These are phyloP conservation scores for Tricholoma bakamatsutake DNA, from an alignment of 768 basidiomycete species.

Conservation along the genomic window DNA sequence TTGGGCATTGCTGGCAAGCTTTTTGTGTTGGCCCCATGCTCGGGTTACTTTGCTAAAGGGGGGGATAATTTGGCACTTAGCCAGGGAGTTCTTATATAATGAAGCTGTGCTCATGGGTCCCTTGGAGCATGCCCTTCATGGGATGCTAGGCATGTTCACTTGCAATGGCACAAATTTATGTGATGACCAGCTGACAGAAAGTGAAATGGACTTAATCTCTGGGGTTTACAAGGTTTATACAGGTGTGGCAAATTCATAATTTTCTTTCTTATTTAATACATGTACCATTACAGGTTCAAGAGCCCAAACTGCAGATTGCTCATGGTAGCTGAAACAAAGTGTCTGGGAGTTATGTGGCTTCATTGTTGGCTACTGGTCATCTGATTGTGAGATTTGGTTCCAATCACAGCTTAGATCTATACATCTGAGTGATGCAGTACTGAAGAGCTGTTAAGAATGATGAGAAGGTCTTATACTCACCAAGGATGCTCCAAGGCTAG, in stretches of 20 bases:
- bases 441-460: not conserved
- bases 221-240: too few species aligned
- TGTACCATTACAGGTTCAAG: not conserved
- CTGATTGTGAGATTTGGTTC: conserved; percentile 18
- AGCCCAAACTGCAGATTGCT: conserved; percentile 4
- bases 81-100: not conserved
- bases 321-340: conserved; percentile 12
- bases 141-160: not conserved
- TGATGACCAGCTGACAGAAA: not conserved
- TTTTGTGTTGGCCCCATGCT: conserved; percentile 5
- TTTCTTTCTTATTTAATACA: not conserved
- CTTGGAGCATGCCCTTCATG: not conserved
- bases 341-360: conserved; percentile 8
- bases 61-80: conserved; percentile 11
- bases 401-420: not conserved
- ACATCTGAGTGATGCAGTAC: not conserved
- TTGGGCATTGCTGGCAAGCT: not conserved
- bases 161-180: not conserved
- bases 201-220: too few species aligned
- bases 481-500: not conserved
- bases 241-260: not conserved
- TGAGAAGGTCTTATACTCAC: not conserved
- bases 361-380: too few species aligned
- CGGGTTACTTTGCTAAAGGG: conserved; percentile 9
- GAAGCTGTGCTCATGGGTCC: conserved; percentile 7